Evolutionary conservation across 2,329 filamentous ascomycete genomes (phyloP).

Genomic region (Coniochaeta prunicola): DNA sequence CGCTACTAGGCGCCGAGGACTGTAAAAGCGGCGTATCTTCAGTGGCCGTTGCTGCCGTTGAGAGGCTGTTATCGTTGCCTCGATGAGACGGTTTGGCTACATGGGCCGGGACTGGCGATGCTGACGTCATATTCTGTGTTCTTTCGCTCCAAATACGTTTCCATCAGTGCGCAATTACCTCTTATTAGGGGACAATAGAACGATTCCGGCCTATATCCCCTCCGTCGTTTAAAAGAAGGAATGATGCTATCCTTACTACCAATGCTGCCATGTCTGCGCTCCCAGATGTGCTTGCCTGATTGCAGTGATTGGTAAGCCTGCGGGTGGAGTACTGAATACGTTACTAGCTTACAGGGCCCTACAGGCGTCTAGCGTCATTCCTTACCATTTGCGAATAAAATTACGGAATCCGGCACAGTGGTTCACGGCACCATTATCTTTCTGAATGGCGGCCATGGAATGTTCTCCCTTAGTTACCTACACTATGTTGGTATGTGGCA

Average conservation of each 20-base stretch:
- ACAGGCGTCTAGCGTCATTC: neutral
- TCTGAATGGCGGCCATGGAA: no score
- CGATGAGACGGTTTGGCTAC: neutral
- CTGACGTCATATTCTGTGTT: neutral
- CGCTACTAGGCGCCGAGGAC: slow-evolving; percentile 14
- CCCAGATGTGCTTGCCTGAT: neutral
- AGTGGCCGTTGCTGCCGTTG: slow-evolving; percentile 12
- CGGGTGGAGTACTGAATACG: neutral
- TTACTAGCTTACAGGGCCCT: neutral
- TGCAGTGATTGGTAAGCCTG: neutral
- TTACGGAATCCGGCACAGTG: neutral
- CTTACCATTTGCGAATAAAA: neutral
- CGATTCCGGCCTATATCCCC: neutral
- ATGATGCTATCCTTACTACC: neutral
- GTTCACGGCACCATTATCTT: neutral
- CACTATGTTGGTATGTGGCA: no score
- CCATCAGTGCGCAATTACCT: neutral
- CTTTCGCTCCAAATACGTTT: neutral
- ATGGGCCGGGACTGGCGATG: slow-evolving; percentile 15
- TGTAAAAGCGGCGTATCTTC: slow-evolving; percentile 21
- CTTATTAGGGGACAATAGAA: neutral
- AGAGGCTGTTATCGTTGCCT: slow-evolving; percentile 8
- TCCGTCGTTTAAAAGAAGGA: neutral
- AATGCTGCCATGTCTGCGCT: neutral
- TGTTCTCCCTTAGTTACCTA: no score